These are phyloP conservation scores for Candida vaughaniae DNA, from an alignment of 805 yeast genomes.

Conservation along the genomic window DNA sequence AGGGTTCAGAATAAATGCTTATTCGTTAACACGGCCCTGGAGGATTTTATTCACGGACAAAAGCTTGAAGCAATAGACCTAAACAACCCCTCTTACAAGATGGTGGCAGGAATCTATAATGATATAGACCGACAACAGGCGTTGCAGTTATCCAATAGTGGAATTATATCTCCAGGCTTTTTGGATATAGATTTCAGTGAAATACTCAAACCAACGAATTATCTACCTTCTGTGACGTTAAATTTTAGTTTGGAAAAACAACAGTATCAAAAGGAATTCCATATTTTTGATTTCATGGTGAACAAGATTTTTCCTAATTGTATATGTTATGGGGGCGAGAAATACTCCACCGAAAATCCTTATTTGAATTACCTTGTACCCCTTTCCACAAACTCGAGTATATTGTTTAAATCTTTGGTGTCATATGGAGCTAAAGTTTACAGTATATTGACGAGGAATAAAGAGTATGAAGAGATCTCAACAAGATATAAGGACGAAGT, in stretches of 20 bases:
- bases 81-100: too few relatives aligned
- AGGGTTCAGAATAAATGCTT: slow-evolving; percentile 8
- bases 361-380: slow-evolving; percentile 39
- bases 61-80: too few relatives aligned
- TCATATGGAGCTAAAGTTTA: slow-evolving; percentile 37
- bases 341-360: slow-evolving; percentile 26
- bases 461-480: slow-evolving; percentile 24
- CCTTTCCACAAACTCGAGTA: slow-evolving; percentile 27
- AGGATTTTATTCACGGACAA: slow-evolving; percentile 19
- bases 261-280: slow-evolving; percentile 15
- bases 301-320: slow-evolving; percentile 37
- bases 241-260: slow-evolving; percentile 2
- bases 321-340: slow-evolving; percentile 29
- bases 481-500: slow-evolving; percentile 25
- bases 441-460: slow-evolving; percentile 26
- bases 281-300: slow-evolving; percentile 31
- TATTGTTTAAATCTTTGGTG: slow-evolving; percentile 32
- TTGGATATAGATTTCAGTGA: too few relatives aligned
- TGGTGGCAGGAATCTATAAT: slow-evolving; percentile 2
- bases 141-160: background rate
- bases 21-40: slow-evolving; percentile 17
- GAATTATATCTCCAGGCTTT: background rate
- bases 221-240: slow-evolving; percentile 4
- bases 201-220: too few relatives aligned
- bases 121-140: background rate